Percentiles rank a stretch among this genome's conserved stretches.
phyloP scores from a whole-genome alignment of 495 filamentous ascomycete genomes.

The Chaetomium cochliodes region DNA sequence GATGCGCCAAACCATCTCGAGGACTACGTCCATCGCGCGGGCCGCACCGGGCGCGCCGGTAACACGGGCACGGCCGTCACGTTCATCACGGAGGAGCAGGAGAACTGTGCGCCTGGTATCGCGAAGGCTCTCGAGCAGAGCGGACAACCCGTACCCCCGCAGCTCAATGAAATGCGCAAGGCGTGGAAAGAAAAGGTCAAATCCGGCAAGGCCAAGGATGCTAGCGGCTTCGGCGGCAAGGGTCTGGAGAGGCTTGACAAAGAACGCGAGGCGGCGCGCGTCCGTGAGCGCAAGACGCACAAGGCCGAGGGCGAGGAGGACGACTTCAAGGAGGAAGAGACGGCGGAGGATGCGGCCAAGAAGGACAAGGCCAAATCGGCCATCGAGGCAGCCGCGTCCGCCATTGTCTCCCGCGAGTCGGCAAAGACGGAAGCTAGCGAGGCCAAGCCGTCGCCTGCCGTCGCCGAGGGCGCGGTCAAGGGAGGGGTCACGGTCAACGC shows the following conservation, averaged over 20 bases:
- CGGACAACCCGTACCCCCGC: constrained; percentile 74
- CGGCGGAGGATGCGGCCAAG: constrained; percentile 50
- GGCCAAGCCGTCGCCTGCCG: constrained; percentile 55
- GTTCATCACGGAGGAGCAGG: constrained; percentile 88
- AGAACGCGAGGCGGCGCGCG: constrained; percentile 80
- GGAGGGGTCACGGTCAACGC: constrained; percentile 45
- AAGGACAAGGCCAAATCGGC: constrained; percentile 63
- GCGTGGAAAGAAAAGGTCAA: constrained; percentile 86
- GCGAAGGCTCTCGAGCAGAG: constrained; percentile 92
- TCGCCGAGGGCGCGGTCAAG: constrained; percentile 57
- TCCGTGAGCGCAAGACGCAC: constrained; percentile 81
- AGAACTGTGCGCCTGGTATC: constrained; percentile 85
- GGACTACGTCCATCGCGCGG: constrained; percentile 96
- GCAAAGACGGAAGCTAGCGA: constrained; percentile 31
- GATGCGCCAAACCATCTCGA: constrained; percentile 96
- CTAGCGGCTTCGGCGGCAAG: constrained; percentile 90
- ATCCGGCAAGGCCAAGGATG: constrained; percentile 82
- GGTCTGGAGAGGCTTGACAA: constrained; percentile 88
- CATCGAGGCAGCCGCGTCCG: constrained; percentile 58
- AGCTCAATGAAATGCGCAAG: constrained; percentile 57
- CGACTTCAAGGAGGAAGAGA: constrained; percentile 77
- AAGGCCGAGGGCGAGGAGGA: constrained; percentile 89
- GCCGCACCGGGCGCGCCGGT: constrained; percentile 91
- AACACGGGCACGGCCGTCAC: constrained; percentile 94
- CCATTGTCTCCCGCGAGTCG: constrained; percentile 53